A percentile compares a stretch with the other conserved stretches of the same genome.
Conservation (phyloP, 345 rosid genomes). For the Eucalyptus camaldulensis region DNA sequence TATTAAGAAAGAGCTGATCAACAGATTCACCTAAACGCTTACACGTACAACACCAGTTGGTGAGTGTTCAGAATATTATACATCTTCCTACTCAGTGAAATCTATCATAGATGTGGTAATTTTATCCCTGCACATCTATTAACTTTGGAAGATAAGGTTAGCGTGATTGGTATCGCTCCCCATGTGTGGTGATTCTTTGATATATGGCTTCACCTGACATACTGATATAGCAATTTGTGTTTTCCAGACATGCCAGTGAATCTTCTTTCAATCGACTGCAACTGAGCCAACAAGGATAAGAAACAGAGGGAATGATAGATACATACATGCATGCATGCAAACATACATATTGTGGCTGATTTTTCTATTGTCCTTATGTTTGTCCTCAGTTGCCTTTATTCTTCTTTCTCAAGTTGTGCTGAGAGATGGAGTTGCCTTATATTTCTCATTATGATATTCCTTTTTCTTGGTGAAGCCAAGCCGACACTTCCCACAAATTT, state of each 20-base stretch:
- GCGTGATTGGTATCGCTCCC: neutral
- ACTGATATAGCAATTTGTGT: neutral
- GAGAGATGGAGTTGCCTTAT: neutral
- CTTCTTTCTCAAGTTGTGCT: neutral
- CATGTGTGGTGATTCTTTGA: neutral
- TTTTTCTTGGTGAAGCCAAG: slow-evolving; percentile 44
- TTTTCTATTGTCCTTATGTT: neutral
- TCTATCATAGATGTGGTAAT: neutral
- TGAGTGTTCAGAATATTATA: neutral
- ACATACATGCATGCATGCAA: neutral
- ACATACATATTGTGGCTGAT: neutral
- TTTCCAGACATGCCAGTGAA: neutral
- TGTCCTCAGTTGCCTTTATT: neutral
- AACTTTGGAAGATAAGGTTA: neutral
- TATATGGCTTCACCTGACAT: neutral
- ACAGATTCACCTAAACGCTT: neutral
- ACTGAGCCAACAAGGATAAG: neutral
- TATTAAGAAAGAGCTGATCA: neutral
- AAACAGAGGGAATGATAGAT: neutral
- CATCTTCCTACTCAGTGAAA: neutral
- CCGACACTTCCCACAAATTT: slow-evolving; percentile 73
- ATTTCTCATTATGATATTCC: neutral
- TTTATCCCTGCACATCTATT: neutral
- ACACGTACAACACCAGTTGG: neutral
- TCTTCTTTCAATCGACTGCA: neutral